phyloP scores from a whole-genome alignment of 139 green algal species.

The Deuterostichococcus epilithicus region DNA sequence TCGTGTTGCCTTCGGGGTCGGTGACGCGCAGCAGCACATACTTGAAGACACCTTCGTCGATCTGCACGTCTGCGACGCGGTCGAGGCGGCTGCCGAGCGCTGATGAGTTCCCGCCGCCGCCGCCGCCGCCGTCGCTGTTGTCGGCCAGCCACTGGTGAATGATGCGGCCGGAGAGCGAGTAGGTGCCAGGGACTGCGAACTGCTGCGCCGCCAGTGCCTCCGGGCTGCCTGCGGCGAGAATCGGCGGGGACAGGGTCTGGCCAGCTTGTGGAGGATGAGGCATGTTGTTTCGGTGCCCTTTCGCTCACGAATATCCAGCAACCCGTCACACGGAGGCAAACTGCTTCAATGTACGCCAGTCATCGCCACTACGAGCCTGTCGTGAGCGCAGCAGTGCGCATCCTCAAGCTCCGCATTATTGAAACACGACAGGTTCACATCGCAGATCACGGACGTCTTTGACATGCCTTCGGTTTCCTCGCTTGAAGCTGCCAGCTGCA shows the following conservation, averaged over 20 bases:
- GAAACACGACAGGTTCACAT: background rate
- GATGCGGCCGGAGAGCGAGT: constrained; percentile 53
- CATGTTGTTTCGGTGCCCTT: no score
- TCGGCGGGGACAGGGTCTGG: no score
- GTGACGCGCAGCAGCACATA: constrained; percentile 73
- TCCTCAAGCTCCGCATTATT: no score
- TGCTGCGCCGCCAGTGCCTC: background rate
- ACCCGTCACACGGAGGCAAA: no score
- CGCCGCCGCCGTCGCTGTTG: background rate
- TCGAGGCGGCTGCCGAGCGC: constrained; percentile 12
- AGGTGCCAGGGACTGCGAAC: constrained; percentile 48
- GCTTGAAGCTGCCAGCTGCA: background rate
- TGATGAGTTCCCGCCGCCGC: background rate
- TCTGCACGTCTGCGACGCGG: constrained; percentile 27
- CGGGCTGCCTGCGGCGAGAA: no score
- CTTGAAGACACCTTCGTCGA: constrained; percentile 69
- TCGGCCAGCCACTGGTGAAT: constrained; percentile 44
- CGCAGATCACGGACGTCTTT: no score
- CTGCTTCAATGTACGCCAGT: no score
- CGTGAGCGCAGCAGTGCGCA: no score
- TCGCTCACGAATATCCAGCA: no score
- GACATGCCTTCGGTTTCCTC: no score
- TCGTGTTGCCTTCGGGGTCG: constrained; percentile 25
- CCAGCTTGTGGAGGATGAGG: no score
- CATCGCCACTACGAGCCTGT: no score